Conservation (phyloP, 352 stramenopile species). For the Globisporangium acanthophoron region DNA sequence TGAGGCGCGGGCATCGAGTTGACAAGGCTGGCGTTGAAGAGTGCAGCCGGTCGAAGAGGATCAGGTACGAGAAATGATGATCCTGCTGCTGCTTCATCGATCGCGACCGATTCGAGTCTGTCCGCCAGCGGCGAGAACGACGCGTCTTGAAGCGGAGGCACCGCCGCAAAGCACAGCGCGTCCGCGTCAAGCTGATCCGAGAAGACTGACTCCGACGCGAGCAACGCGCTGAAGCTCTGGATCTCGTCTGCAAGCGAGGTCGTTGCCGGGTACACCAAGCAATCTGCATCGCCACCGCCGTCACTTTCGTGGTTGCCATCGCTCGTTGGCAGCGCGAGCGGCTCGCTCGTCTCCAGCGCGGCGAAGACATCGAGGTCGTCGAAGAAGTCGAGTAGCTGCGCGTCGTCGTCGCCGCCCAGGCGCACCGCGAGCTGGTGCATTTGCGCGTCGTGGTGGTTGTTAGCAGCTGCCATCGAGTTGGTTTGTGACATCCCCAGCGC, state of each 20-base stretch:
- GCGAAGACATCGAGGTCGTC: conserved; percentile 4
- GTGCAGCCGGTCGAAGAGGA: not conserved
- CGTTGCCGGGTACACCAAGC: not conserved
- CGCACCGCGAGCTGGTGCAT: no score
- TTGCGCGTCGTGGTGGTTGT: no score
- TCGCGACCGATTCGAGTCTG: conserved; percentile 1
- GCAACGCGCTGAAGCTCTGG: not conserved
- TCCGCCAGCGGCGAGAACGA: not conserved
- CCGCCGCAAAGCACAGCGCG: not conserved
- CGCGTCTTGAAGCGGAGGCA: not conserved
- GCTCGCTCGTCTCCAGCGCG: not conserved
- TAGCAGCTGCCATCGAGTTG: not conserved
- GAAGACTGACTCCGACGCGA: not conserved
- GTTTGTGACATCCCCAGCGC: no score
- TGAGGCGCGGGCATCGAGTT: not conserved
- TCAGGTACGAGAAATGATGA: no score
- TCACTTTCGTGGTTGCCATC: not conserved
- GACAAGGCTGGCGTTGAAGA: not conserved
- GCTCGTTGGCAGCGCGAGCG: not conserved
- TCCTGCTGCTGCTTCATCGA: no score
- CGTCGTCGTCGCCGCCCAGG: no score
- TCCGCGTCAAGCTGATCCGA: not conserved
- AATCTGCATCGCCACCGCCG: not conserved
- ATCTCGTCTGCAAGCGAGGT: not conserved
- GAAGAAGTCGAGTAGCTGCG: conserved; percentile 3